Percentiles rank a stretch among this genome's conserved stretches.
These are phyloP conservation scores for Aspergillus hortae DNA, from an alignment of 2,329 filamentous ascomycete species.

Conservation along the genomic window DNA sequence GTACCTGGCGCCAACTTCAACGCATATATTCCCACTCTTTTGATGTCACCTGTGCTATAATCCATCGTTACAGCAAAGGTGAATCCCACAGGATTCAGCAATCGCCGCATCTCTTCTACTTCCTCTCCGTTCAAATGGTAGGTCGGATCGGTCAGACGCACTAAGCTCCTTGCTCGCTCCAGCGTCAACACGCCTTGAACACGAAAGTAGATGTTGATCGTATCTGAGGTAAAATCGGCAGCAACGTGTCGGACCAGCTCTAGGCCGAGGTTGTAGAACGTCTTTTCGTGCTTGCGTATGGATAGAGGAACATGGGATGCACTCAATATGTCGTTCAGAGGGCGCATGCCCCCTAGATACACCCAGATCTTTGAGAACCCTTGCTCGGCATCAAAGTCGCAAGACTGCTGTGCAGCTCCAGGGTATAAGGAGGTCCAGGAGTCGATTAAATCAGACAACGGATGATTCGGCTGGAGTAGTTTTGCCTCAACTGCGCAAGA, in stretches of 20 bases:
- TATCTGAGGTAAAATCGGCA: background rate
- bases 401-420: background rate
- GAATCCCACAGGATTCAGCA: background rate
- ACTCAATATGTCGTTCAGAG: background rate
- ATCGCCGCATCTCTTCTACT: background rate
- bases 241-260: background rate
- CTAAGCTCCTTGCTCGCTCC: background rate
- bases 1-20: background rate
- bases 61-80: slow-evolving; percentile 3
- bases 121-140: background rate
- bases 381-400: background rate
- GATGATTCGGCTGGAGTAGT: background rate
- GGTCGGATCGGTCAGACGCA: background rate
- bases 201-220: background rate
- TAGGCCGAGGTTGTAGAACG: background rate
- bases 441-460: background rate
- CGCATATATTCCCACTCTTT: background rate
- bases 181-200: background rate
- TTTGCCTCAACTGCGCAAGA: background rate
- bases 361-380: slow-evolving; percentile 1
- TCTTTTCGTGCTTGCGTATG: background rate
- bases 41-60: background rate
- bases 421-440: background rate
- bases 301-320: background rate
- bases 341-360: background rate